Base-by-base conservation (phyloP, 1,284 basidiomycete species). In the Sphaerobolus stellatus region DNA sequence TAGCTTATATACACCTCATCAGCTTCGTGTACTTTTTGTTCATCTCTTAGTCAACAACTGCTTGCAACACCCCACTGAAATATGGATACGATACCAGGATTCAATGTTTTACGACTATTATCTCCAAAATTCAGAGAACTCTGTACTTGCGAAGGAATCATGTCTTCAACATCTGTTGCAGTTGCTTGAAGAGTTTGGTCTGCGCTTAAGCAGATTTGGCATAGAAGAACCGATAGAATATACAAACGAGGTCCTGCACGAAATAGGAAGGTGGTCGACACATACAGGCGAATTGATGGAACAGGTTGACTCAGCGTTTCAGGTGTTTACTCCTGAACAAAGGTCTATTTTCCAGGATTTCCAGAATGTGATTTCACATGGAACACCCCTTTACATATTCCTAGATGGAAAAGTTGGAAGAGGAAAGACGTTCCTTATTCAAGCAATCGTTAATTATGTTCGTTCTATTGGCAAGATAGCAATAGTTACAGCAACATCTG, bases 351-450 rank as follows among this genome's bases (percentile, higher is more conserved):
- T 64, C 50, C 59, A 61, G 29, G 50, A 59, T 18, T 60, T 73
- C 13, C 56, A 67, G 48, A 45, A 63, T 41, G 65, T 67, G n/a
- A 4, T 60, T 69, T 8, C 20, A 52, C 4, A 40, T 62, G 45
- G 51, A 7, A 50, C 48, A 3, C 61, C 62, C 2, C 50, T 69
- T 0, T 62, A 53, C 29, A 57, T 66, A 3, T 75, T 74, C 50
- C 58, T 76, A 18, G 69, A 75, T 56, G 73, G 75, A 4, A 68
- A 70, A 52, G 73, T 72, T 4, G 74, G 74, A 0, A 59, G 69
- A 3, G 74, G 74, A 1, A 76, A 76, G 61, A 75, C 73, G 0
- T 72, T 66, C 30, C 50, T 75, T 2, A 59, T 73, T 1, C 68
- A 68, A 48, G 60, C 69, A 2, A 59, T 75, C 2, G 70, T 67